A percentile compares a stretch with the other conserved stretches of the same genome.
Evolutionary conservation across 345 rosid genomes (phyloP).

Genomic region (Cardamine resedifolia): DNA sequence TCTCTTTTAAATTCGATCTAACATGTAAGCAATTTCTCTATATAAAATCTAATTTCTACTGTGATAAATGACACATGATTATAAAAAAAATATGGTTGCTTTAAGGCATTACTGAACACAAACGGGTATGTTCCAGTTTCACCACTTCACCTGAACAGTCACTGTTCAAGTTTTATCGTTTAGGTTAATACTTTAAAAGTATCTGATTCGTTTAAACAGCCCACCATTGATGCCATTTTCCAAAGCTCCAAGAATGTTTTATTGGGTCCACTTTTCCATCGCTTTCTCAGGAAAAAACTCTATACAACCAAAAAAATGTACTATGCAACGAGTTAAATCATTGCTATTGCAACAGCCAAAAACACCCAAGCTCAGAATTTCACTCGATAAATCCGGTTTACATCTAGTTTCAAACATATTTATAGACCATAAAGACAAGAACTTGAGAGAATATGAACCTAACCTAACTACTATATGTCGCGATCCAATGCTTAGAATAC

Average conservation of each 20-base stretch:
- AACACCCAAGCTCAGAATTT: background rate
- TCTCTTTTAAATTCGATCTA: conserved; percentile 24
- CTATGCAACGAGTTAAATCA: background rate
- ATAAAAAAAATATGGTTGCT: background rate
- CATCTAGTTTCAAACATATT: conserved; percentile 6
- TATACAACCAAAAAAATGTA: conserved; percentile 12
- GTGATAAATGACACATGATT: background rate
- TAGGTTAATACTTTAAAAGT: conserved; percentile 28
- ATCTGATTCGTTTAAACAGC: conserved; percentile 36
- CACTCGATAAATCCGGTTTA: conserved; percentile 3
- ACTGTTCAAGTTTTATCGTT: conserved; percentile 24
- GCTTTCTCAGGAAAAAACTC: conserved; percentile 23
- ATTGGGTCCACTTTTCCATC: conserved; percentile 37
- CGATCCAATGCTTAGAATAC: conserved; percentile 48
- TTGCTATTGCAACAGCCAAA: conserved; percentile 8
- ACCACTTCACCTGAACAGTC: conserved; percentile 24
- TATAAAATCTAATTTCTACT: background rate
- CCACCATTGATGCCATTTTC: conserved; percentile 39
- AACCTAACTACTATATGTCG: conserved; percentile 28
- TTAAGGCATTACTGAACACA: background rate
- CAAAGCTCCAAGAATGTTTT: conserved; percentile 33
- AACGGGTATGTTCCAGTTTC: conserved; percentile 7
- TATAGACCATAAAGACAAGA: conserved; percentile 6
- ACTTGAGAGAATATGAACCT: conserved; percentile 3
- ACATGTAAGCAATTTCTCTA: background rate